Conservation (phyloP, 805 yeast species). For the Candida ulmi region DNA sequence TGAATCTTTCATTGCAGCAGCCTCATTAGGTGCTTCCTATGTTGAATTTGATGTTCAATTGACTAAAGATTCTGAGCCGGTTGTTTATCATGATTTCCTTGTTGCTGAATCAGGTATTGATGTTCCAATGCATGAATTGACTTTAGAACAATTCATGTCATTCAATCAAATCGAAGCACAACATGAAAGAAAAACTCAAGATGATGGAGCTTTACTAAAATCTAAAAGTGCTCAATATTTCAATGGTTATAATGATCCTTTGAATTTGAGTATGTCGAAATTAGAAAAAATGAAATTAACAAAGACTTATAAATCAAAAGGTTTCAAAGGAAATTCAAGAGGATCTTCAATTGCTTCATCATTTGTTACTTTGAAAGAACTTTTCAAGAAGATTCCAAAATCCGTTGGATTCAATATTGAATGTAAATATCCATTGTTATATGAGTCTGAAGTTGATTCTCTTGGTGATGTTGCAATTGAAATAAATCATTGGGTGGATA, state of each 20-base stretch:
- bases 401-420: constrained; percentile 92
- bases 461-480: constrained; percentile 83
- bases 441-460: constrained; percentile 84
- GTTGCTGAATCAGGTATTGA: constrained; percentile 96
- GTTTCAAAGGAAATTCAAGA: constrained; percentile 88
- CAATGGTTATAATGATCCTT: not conserved
- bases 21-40: constrained; percentile 91
- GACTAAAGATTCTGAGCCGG: constrained; percentile 88
- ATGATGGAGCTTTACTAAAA: constrained; percentile 25
- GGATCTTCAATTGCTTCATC: constrained; percentile 88
- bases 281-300: constrained; percentile 74
- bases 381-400: constrained; percentile 74
- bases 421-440: constrained; percentile 91
- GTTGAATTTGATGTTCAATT: constrained; percentile 96
- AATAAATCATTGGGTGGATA: constrained; percentile 83
- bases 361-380: constrained; percentile 82
- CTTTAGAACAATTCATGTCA: constrained; percentile 80
- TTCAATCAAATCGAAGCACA: constrained; percentile 14
- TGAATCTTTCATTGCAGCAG: constrained; percentile 93
- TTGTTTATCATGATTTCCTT: constrained; percentile 87
- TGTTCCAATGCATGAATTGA: constrained; percentile 90
- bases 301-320: constrained; percentile 80
- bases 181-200: constrained; percentile 11
- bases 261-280: not conserved
- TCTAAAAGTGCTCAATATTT: constrained; percentile 21